These are phyloP conservation scores for Diplodia scrobiculata DNA, from an alignment of 2,329 filamentous ascomycete genomes.

Conservation along the genomic window DNA sequence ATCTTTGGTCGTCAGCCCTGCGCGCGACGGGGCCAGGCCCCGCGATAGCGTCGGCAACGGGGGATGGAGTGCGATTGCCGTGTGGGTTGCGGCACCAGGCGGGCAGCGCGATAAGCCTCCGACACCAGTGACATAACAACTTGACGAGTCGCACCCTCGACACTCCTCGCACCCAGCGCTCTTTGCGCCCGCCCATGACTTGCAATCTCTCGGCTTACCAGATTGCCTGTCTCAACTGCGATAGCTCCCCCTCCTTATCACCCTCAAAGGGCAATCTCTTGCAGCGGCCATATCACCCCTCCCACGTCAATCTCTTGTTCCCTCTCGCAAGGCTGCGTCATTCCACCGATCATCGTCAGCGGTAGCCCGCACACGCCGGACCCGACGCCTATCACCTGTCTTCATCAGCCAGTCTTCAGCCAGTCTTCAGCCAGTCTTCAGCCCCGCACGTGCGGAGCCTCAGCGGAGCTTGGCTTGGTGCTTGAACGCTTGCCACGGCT, in stretches of 20 bases:
- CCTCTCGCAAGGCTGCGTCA: neutral
- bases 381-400: slow-evolving; percentile 10
- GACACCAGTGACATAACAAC: slow-evolving; percentile 20
- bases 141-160: slow-evolving; percentile 12
- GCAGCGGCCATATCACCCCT: slow-evolving; percentile 11
- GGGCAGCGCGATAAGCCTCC: slow-evolving; percentile 17
- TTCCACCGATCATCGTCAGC: neutral
- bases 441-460: neutral
- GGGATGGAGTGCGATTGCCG: slow-evolving; percentile 17
- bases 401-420: neutral
- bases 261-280: neutral
- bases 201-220: slow-evolving; percentile 15
- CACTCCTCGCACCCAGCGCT: neutral
- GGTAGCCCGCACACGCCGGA: neutral
- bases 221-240: slow-evolving; percentile 5
- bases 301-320: neutral
- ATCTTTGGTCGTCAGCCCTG: slow-evolving; percentile 14
- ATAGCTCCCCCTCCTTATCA: slow-evolving; percentile 11
- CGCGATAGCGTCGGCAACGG: slow-evolving; percentile 25
- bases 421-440: neutral
- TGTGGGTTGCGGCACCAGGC: slow-evolving; percentile 23
- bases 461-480: slow-evolving; percentile 9
- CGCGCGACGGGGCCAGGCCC: slow-evolving; percentile 9
- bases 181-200: slow-evolving; percentile 18
- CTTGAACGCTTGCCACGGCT: neutral